Percentiles rank a stretch among this genome's conserved stretches.
These are phyloP conservation scores for Cardamine chenopodiifolia DNA, from an alignment of 345 rosid genomes.

Conservation along the genomic window DNA sequence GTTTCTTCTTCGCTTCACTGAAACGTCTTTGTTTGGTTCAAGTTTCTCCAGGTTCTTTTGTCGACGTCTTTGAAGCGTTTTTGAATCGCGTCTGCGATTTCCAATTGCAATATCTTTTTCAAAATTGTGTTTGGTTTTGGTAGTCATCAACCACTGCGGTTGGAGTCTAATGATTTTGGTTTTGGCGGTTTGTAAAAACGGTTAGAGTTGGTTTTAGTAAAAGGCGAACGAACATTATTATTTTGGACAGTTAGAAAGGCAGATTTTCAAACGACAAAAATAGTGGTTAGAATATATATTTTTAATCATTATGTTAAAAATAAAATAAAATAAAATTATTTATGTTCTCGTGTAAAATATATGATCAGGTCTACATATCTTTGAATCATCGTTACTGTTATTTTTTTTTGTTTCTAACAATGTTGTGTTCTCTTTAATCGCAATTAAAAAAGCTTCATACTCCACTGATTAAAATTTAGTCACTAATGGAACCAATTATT, in stretches of 20 bases:
- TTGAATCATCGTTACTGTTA: not conserved
- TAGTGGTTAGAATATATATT: not conserved
- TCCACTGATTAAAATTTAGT: not conserved
- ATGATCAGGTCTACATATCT: not conserved
- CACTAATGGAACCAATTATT: not conserved
- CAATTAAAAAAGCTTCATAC: too few relatives aligned
- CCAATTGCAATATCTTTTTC: not conserved
- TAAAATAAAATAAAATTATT: too few relatives aligned
- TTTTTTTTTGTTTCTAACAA: too few relatives aligned
- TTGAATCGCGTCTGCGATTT: constrained; percentile 17
- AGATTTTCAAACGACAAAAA: not conserved
- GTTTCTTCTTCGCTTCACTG: constrained; percentile 35
- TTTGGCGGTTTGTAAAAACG: constrained; percentile 5
- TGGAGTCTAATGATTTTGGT: not conserved
- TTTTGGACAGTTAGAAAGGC: not conserved
- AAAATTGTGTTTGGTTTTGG: not conserved
- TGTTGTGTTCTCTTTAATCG: not conserved
- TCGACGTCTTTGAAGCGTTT: constrained; percentile 16
- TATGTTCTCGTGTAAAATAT: not conserved
- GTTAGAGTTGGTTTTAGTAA: not conserved
- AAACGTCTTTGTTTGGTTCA: constrained; percentile 39
- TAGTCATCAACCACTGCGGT: not conserved
- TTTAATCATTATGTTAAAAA: too few relatives aligned
- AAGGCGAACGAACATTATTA: not conserved
- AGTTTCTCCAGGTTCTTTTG: constrained; percentile 5